Base-by-base conservation (phyloP, 306 rosid species). In the Lablab purpureus region DNA sequence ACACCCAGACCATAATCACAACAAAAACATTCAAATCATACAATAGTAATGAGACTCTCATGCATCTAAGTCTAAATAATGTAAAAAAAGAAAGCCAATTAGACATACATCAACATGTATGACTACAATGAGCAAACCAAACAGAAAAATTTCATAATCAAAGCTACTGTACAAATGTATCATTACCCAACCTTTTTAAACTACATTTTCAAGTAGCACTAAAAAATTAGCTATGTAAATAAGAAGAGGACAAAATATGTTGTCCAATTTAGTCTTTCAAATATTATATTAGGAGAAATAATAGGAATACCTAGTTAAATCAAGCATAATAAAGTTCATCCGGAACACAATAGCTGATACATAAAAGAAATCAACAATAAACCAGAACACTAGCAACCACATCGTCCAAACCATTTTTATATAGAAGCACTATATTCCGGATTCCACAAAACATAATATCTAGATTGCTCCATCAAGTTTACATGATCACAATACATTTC, bases 81-180 rank as follows among this genome's bases (percentile, higher is more conserved):
- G 21, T 4, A 37, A 36, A 76, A 76, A 36, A 22, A 49, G 7
- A 25, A 43, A 10, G 4, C 34, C 72, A 77, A 21, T 51, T 65
- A 46, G 84, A 45, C 10, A 28, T 56, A 49, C 17, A 62, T 75
- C 28, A 58, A 27, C 75, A 79, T 81, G 71, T 60, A 78, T 56
- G 69, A 62, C 67, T 60, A 32, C 51, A 36, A 55, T 36, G 34
- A n/a, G 68, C 70, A 77, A 45, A n/a, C 64, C 70, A 82, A 56
- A 67, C 71, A 65, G 40, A 67, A 77, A 36, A 36, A 64, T 47
- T 40, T 21, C 8, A 58, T 37, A 63, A 55, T 55, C 41, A 65
- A 32, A 69, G 59, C 19, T 62, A 36, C 21, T 51, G 67, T 23
- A 68, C 47, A 30, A 45, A 30, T 18, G 22, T 25, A 45, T 43